These are phyloP conservation scores for Dalbergia cochinchinensis DNA, from an alignment of 306 rosid genomes.

Conservation along the genomic window DNA sequence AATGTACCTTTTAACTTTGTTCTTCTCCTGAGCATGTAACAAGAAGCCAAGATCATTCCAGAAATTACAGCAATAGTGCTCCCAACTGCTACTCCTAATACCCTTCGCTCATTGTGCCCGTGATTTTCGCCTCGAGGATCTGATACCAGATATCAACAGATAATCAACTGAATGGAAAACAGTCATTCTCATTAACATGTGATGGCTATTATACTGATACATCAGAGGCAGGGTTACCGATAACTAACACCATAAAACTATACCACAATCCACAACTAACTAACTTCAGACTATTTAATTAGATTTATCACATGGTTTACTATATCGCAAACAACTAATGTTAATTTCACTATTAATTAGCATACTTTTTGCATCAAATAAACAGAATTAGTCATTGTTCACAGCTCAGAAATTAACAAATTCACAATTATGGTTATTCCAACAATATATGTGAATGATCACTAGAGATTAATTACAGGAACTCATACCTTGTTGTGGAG, in stretches of 20 bases:
- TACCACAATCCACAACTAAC: too few relatives aligned
- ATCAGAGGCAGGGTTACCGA: too few relatives aligned
- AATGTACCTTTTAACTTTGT: constrained; percentile 20
- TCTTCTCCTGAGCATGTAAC: constrained; percentile 16
- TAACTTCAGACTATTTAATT: too few relatives aligned
- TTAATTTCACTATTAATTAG: not conserved
- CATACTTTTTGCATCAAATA: not conserved
- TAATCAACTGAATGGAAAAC: too few relatives aligned
- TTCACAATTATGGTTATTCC: not conserved
- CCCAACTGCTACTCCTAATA: constrained; percentile 15
- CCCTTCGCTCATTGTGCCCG: not conserved
- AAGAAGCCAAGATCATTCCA: constrained; percentile 9
- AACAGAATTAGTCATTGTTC: not conserved
- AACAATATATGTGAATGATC: not conserved
- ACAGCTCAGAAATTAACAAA: not conserved
- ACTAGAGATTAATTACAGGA: not conserved
- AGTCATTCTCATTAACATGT: too few relatives aligned
- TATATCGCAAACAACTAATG: too few relatives aligned
- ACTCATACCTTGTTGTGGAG: constrained; percentile 41
- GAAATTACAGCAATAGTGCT: constrained; percentile 14
- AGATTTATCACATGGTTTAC: too few relatives aligned
- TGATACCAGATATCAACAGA: too few relatives aligned
- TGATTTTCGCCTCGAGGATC: too few relatives aligned
- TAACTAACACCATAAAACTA: too few relatives aligned
- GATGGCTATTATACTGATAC: too few relatives aligned